Conservation (phyloP, 106 monocot species). For the Amphibolis antarctica region DNA sequence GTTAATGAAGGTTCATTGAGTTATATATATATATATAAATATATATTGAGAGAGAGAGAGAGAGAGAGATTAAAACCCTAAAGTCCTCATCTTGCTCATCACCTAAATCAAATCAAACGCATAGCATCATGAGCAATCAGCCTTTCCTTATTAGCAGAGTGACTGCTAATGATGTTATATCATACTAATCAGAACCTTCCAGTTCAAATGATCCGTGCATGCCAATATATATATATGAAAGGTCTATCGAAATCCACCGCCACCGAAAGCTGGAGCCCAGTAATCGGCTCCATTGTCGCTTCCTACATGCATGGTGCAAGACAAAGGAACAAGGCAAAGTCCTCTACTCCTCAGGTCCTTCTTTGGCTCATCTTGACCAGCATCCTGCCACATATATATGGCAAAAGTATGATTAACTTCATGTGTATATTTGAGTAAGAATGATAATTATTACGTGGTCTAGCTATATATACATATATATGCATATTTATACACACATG, state of each 20-base stretch:
- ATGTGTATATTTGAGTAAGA: background rate
- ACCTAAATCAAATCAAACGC: background rate
- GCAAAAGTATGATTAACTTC: background rate
- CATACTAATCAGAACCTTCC: constrained; percentile 8
- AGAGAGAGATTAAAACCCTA: too few relatives aligned
- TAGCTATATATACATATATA: too few relatives aligned
- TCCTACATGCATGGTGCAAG: constrained; percentile 50
- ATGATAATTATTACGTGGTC: too few relatives aligned
- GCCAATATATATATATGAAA: background rate
- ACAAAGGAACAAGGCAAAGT: constrained; percentile 62
- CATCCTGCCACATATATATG: background rate
- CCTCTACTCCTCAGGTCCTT: constrained; percentile 70
- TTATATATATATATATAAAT: too few relatives aligned
- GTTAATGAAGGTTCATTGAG: too few relatives aligned
- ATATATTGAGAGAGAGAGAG: too few relatives aligned
- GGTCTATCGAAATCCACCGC: constrained; percentile 24
- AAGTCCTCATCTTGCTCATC: too few relatives aligned
- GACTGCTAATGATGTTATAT: constrained; percentile 68
- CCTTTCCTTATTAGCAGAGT: constrained; percentile 23
- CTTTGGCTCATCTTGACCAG: constrained; percentile 13
- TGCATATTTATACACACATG: too few relatives aligned
- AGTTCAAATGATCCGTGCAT: background rate
- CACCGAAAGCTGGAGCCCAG: constrained; percentile 40
- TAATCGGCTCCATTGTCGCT: constrained; percentile 43
- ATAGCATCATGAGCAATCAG: constrained; percentile 46